These are phyloP conservation scores for Leccinum fuscescens DNA, from an alignment of 1,284 basidiomycete species.

Conservation along the genomic window DNA sequence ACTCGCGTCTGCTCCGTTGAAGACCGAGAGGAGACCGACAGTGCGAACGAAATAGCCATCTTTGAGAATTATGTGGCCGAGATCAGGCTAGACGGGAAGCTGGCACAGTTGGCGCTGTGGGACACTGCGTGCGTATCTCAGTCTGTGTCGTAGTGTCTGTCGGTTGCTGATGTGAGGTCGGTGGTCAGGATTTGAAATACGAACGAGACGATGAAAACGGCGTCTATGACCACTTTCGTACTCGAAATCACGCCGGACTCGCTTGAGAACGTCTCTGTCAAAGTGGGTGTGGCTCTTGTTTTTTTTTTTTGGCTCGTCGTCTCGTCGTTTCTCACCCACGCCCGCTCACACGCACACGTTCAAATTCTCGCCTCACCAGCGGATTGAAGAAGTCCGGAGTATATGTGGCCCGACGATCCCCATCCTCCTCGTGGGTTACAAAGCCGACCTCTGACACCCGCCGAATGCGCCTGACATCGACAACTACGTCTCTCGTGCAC, in stretches of 20 bases:
- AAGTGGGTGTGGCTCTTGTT: constrained; percentile 46
- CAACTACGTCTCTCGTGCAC: constrained; percentile 65
- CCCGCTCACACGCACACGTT: neutral
- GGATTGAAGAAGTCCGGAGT: constrained; percentile 94
- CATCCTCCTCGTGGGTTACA: constrained; percentile 84
- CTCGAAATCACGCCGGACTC: constrained; percentile 76
- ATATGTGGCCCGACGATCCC: constrained; percentile 86
- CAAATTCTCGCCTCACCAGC: constrained; percentile 47
- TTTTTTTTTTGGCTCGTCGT: neutral
- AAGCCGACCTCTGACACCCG: constrained; percentile 75
- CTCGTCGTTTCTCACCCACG: neutral
- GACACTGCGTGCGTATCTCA: too few species aligned
- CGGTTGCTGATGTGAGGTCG: too few species aligned
- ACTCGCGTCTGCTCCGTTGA: too few species aligned
- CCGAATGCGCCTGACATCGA: constrained; percentile 40
- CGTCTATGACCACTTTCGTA: too few species aligned
- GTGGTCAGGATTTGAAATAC: too few species aligned
- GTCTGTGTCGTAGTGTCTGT: too few species aligned
- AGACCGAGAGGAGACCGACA: too few species aligned
- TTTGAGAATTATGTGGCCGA: too few species aligned
- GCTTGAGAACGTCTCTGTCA: constrained; percentile 91
- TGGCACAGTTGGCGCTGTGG: too few species aligned
- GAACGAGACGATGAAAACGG: too few species aligned
- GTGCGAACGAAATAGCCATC: too few species aligned
- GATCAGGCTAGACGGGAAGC: too few species aligned